phyloP scores from a whole-genome alignment of 768 basidiomycete species.

The Podaxis pistillaris region DNA sequence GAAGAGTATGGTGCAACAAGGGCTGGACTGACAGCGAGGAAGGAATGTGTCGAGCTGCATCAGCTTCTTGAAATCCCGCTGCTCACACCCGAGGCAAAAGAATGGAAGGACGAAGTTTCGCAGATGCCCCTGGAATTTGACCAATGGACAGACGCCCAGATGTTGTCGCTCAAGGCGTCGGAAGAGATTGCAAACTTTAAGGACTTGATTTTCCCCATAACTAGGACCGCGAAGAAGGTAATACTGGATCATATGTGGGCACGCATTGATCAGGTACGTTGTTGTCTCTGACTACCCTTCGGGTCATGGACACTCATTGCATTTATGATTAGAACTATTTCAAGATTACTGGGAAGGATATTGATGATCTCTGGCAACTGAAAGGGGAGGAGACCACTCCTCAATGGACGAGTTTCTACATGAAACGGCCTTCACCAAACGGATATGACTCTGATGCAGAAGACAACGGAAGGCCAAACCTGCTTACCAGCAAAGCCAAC shows the following conservation, averaged over 20 bases:
- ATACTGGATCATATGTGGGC: constrained; percentile 67
- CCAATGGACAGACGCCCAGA: constrained; percentile 67
- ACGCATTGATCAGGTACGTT: constrained; percentile 54
- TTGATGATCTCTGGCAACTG: constrained; percentile 67
- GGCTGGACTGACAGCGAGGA: not conserved
- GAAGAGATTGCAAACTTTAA: constrained; percentile 48
- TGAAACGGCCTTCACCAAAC: constrained; percentile 24
- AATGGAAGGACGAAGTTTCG: constrained; percentile 48
- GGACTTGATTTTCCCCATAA: constrained; percentile 57
- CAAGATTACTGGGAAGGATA: constrained; percentile 44
- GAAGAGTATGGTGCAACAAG: not conserved
- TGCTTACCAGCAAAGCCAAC: constrained; percentile 20
- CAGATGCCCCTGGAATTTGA: constrained; percentile 62
- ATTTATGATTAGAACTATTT: constrained; percentile 53
- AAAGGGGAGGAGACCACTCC: constrained; percentile 50
- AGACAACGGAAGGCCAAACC: constrained; percentile 13
- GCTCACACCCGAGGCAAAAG: constrained; percentile 50
- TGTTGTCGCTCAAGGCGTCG: constrained; percentile 58
- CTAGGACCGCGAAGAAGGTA: constrained; percentile 45
- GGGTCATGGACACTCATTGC: not conserved
- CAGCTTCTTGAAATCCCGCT: constrained; percentile 64
- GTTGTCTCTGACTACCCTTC: not conserved
- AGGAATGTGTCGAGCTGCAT: constrained; percentile 68
- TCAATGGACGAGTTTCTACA: constrained; percentile 53
- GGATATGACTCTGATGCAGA: constrained; percentile 27